Evolutionary conservation across 1,284 basidiomycete genomes (phyloP).

Genomic region (Thelephora terrestris): DNA sequence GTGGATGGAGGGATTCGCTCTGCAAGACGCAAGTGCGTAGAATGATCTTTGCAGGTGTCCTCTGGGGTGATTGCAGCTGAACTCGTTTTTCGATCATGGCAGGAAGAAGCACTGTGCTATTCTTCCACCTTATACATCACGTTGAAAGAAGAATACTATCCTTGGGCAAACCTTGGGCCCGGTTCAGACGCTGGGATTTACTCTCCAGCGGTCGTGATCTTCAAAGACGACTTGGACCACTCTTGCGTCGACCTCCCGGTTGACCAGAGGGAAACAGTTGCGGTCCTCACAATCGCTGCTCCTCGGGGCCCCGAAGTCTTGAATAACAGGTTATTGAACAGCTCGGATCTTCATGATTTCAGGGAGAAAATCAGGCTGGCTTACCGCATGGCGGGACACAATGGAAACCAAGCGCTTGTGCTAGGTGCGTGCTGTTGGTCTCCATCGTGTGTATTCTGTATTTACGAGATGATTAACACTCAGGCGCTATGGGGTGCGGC

Average conservation of each 20-base stretch:
- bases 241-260: slow-evolving; percentile 26
- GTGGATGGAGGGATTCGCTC: slow-evolving; percentile 27
- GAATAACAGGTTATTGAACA: slow-evolving; percentile 21
- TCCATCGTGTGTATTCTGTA: background rate
- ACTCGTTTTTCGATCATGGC: background rate
- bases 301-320: slow-evolving; percentile 25
- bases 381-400: slow-evolving; percentile 32
- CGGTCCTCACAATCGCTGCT: slow-evolving; percentile 35
- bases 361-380: slow-evolving; percentile 33
- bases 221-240: slow-evolving; percentile 35
- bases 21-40: slow-evolving; percentile 27
- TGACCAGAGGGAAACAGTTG: slow-evolving; percentile 26
- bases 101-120: slow-evolving; percentile 34
- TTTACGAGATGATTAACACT: background rate
- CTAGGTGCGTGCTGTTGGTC: slow-evolving; percentile 23
- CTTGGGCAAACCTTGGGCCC: slow-evolving; percentile 35
- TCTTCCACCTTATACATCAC: slow-evolving; percentile 36
- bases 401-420: slow-evolving; percentile 27
- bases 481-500: slow-evolving; percentile 38
- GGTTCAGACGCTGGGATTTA: slow-evolving; percentile 31
- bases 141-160: slow-evolving; percentile 31
- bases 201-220: slow-evolving; percentile 36
- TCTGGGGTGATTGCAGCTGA: background rate
- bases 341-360: slow-evolving; percentile 24
- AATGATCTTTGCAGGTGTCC: too few relatives aligned